Evolutionary conservation across 179 eudicot genomes (phyloP).

Genomic region (Kewa caespitosa): DNA sequence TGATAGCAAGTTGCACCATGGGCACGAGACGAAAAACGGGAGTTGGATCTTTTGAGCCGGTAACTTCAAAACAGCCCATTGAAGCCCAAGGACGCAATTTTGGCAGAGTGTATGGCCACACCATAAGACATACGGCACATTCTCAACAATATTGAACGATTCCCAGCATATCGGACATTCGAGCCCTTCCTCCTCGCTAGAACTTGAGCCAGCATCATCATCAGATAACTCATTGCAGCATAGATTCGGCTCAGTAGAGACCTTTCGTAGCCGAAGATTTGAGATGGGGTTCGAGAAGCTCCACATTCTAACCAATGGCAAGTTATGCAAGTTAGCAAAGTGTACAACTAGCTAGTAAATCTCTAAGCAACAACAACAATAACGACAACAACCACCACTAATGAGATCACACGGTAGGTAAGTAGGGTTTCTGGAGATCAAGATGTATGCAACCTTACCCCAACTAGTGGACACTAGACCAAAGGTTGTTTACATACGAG

Average conservation of each 20-base stretch:
- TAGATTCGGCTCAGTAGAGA: conserved; percentile 36
- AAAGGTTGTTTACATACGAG: no score
- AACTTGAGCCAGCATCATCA: conserved; percentile 55
- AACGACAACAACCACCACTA: no score
- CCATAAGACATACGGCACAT: conserved; percentile 76
- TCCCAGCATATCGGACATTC: conserved; percentile 83
- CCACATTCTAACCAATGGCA: conserved; percentile 50
- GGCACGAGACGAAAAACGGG: conserved; percentile 66
- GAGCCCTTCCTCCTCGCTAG: conserved; percentile 61
- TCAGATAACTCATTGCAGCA: conserved; percentile 52
- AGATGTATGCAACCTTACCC: no score
- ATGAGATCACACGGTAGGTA: no score
- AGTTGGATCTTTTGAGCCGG: conserved; percentile 51
- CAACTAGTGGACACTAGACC: no score
- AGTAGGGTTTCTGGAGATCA: no score
- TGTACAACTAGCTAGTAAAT: background rate
- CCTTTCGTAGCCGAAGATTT: conserved; percentile 45
- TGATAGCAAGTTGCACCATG: conserved; percentile 63
- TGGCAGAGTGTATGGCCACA: conserved; percentile 77
- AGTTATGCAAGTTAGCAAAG: background rate
- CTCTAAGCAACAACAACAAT: no score
- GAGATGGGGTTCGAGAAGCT: conserved; percentile 42
- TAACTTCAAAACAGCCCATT: conserved; percentile 49
- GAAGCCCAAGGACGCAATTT: conserved; percentile 63
- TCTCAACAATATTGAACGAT: conserved; percentile 72